Evolutionary conservation across 2,329 filamentous ascomycete species (phyloP).

Genomic region (Venturia aucupariae): DNA sequence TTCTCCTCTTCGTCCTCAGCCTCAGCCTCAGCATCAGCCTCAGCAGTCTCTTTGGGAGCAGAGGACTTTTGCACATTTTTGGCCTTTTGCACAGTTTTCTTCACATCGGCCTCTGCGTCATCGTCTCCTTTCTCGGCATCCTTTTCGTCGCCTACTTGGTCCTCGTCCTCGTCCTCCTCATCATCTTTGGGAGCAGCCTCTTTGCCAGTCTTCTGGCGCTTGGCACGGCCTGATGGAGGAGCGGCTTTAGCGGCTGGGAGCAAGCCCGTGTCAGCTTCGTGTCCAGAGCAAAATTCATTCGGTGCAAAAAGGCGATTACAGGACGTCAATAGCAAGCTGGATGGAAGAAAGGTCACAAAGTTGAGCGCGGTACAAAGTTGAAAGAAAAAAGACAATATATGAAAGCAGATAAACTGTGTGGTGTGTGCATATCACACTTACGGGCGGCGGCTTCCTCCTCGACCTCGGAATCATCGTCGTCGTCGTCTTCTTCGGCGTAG

Average conservation of each 20-base stretch:
- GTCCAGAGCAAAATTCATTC: background rate
- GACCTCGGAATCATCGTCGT: constrained; percentile 21
- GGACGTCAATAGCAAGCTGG: background rate
- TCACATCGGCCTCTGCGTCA: constrained; percentile 23
- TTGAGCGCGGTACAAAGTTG: background rate
- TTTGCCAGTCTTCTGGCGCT: constrained; percentile 25
- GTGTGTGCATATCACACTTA: constrained; percentile 7
- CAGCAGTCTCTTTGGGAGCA: constrained; percentile 15
- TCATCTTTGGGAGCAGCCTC: constrained; percentile 13
- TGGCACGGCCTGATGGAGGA: constrained; percentile 26
- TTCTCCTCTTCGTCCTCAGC: constrained; percentile 30
- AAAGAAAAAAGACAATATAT: background rate
- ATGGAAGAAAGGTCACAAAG: background rate
- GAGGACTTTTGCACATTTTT: background rate
- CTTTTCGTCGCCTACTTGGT: constrained; percentile 16
- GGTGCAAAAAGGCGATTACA: background rate
- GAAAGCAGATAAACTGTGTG: background rate
- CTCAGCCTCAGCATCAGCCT: constrained; percentile 18
- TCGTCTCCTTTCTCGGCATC: constrained; percentile 23
- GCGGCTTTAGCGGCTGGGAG: constrained; percentile 6
- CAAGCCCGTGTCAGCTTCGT: background rate
- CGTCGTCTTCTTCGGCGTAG: constrained; percentile 27
- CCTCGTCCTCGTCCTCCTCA: constrained; percentile 17
- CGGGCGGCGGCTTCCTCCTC: constrained; percentile 26
- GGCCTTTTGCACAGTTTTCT: constrained; percentile 14